phyloP scores from a whole-genome alignment of 495 filamentous ascomycete genomes.

The Hypoxylon fragiforme region DNA sequence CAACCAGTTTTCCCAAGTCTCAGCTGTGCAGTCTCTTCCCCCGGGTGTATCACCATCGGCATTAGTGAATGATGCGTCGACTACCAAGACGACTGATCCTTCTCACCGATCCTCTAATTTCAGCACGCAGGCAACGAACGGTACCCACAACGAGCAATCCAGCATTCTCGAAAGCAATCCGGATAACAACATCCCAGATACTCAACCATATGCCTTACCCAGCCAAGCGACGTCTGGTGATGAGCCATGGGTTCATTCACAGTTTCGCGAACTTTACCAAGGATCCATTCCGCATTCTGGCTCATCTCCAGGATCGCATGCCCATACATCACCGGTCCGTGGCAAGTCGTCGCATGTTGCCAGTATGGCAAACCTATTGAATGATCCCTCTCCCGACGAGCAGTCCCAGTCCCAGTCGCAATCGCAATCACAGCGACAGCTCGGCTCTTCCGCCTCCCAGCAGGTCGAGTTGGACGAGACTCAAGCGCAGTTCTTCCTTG shows the following conservation, averaged over 20 bases:
- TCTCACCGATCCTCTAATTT: conserved; percentile 59
- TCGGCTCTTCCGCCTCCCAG: conserved; percentile 35
- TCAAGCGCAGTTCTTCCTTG: conserved; percentile 58
- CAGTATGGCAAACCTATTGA: conserved; percentile 42
- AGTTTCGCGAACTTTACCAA: conserved; percentile 50
- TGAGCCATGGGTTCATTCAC: conserved; percentile 54
- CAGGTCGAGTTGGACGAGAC: conserved; percentile 62
- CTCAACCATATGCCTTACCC: conserved; percentile 46
- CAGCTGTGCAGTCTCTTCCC: conserved; percentile 72
- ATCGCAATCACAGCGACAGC: conserved; percentile 37
- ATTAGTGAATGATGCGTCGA: conserved; percentile 83
- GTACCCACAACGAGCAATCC: conserved; percentile 40
- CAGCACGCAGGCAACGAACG: conserved; percentile 69
- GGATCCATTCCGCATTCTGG: conserved; percentile 44
- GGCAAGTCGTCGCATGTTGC: conserved; percentile 38
- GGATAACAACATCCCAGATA: conserved; percentile 57
- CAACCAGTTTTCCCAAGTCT: conserved; percentile 64
- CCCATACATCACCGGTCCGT: conserved; percentile 23
- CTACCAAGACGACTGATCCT: conserved; percentile 75
- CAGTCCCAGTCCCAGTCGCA: conserved; percentile 30
- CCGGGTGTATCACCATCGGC: conserved; percentile 74
- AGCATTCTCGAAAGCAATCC: too few species aligned
- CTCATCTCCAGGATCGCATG: conserved; percentile 40
- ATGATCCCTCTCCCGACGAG: conserved; percentile 34
- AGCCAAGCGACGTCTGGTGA: conserved; percentile 46